Conservation (phyloP, 495 filamentous ascomycete species). For the Annulohypoxylon nitens region DNA sequence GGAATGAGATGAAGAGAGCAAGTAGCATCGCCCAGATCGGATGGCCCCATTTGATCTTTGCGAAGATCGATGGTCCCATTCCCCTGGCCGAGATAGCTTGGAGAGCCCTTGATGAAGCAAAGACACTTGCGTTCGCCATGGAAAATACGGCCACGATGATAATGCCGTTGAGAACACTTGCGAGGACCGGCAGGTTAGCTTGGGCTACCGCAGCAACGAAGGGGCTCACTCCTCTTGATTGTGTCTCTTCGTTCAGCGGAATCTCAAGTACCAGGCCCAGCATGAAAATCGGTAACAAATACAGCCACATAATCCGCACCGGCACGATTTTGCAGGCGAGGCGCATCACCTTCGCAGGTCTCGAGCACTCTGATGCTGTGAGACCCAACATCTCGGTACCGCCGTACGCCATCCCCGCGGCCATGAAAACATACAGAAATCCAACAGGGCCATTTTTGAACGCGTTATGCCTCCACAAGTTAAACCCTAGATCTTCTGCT, state of each 20-base stretch:
- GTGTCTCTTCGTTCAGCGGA: constrained; percentile 37
- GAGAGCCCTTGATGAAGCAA: constrained; percentile 68
- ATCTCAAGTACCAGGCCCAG: constrained; percentile 63
- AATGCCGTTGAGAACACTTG: constrained; percentile 73
- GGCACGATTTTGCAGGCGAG: constrained; percentile 79
- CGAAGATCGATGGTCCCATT: constrained; percentile 66
- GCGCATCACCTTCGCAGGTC: constrained; percentile 77
- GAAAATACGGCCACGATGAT: constrained; percentile 67
- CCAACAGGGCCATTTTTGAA: constrained; percentile 72
- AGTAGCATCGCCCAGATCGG: constrained; percentile 63
- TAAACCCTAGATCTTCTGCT: constrained; percentile 39
- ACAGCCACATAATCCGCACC: constrained; percentile 82
- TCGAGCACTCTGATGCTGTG: constrained; percentile 78
- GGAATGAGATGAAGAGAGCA: constrained; percentile 59
- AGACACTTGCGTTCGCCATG: constrained; percentile 71
- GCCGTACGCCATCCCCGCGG: constrained; percentile 71
- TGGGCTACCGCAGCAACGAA: constrained; percentile 72
- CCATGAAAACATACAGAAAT: constrained; percentile 70
- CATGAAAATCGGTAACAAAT: constrained; percentile 67
- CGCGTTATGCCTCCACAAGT: constrained; percentile 60
- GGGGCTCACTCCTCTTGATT: constrained; percentile 63
- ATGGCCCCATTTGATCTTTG: constrained; percentile 64
- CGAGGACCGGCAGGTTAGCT: constrained; percentile 69
- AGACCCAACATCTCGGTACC: constrained; percentile 75
- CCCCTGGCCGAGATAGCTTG: constrained; percentile 65